These are phyloP conservation scores for Annulohypoxylon bovei DNA, from an alignment of 495 filamentous ascomycete genomes.

Conservation along the genomic window DNA sequence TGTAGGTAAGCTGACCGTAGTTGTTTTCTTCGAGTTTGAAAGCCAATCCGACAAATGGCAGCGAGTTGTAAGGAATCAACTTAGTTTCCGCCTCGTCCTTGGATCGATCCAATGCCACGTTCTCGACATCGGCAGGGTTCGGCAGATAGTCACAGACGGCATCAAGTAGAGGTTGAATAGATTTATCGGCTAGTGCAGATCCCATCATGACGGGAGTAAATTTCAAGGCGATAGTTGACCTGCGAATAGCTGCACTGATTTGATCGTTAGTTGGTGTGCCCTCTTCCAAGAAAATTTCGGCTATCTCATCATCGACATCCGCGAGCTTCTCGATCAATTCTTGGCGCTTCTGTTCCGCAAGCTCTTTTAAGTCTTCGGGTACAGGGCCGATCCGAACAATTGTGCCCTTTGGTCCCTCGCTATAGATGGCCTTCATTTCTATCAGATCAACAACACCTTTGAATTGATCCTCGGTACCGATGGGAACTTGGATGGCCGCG, in stretches of 20 bases:
- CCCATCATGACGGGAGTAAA: conserved; percentile 98
- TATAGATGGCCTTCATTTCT: conserved; percentile 91
- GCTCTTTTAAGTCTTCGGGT: conserved; percentile 75
- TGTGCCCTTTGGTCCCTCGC: conserved; percentile 80
- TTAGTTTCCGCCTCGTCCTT: conserved; percentile 81
- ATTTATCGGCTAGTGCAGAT: conserved; percentile 92
- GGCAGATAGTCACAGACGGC: conserved; percentile 96
- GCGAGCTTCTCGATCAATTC: conserved; percentile 94
- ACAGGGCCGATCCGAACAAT: conserved; percentile 79
- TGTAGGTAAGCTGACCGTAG: conserved; percentile 98
- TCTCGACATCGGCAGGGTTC: conserved; percentile 90
- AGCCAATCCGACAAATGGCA: conserved; percentile 94
- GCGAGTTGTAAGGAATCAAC: conserved; percentile 88
- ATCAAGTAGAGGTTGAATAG: conserved; percentile 96
- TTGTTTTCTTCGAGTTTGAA: conserved; percentile 99
- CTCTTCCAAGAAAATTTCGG: conserved; percentile 94
- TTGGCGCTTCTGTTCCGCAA: conserved; percentile 80
- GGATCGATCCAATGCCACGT: conserved; percentile 85
- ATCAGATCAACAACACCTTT: conserved; percentile 95
- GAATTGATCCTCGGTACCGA: conserved; percentile 92
- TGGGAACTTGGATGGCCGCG: conserved; percentile 94
- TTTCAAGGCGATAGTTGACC: conserved; percentile 86
- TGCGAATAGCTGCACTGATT: conserved; percentile 88
- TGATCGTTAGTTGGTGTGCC: conserved; percentile 76
- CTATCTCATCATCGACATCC: conserved; percentile 98